A percentile compares a stretch with the other conserved stretches of the same genome.
These are phyloP conservation scores for Penicillium daleae DNA, from an alignment of 495 filamentous ascomycete genomes.

Conservation along the genomic window DNA sequence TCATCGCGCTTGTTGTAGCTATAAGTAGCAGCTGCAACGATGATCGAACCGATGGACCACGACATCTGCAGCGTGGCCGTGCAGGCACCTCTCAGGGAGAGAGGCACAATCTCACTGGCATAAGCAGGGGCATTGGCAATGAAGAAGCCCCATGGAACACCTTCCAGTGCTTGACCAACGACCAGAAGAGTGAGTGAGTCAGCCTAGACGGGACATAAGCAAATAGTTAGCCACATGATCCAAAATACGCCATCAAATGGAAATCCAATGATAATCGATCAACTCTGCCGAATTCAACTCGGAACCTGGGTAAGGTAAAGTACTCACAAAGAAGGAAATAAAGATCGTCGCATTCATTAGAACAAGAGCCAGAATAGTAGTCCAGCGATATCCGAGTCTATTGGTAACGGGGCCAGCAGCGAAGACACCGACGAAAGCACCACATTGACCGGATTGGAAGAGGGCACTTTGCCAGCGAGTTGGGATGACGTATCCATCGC, in stretches of 20 bases:
- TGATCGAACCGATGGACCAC: conserved; percentile 72
- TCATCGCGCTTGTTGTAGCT: conserved; percentile 53
- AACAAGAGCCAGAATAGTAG: conserved; percentile 63
- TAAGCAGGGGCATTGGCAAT: conserved; percentile 74
- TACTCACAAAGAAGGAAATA: conserved; percentile 60
- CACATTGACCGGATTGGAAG: conserved; percentile 44
- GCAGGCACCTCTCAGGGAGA: conserved; percentile 64
- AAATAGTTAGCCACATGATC: background rate
- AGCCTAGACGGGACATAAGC: background rate
- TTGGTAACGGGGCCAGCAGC: conserved; percentile 70
- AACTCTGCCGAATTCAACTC: too few species aligned
- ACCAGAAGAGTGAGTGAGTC: conserved; percentile 60
- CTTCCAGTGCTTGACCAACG: conserved; percentile 70
- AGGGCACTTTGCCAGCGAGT: conserved; percentile 44
- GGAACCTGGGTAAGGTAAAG: background rate
- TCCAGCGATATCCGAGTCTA: conserved; percentile 65
- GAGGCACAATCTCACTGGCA: conserved; percentile 70
- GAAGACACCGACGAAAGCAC: conserved; percentile 70
- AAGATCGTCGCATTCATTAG: conserved; percentile 64
- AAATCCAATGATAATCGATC: too few species aligned
- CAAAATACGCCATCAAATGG: too few species aligned
- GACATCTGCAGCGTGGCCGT: conserved; percentile 75
- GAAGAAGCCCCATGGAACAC: conserved; percentile 76
- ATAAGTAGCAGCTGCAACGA: conserved; percentile 68
- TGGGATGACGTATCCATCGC: conserved; percentile 22